Evolutionary conservation across 345 rosid genomes (phyloP), one percentile per base, ranked within the genome.

Genomic region (Citrus cavaleriei): DNA sequence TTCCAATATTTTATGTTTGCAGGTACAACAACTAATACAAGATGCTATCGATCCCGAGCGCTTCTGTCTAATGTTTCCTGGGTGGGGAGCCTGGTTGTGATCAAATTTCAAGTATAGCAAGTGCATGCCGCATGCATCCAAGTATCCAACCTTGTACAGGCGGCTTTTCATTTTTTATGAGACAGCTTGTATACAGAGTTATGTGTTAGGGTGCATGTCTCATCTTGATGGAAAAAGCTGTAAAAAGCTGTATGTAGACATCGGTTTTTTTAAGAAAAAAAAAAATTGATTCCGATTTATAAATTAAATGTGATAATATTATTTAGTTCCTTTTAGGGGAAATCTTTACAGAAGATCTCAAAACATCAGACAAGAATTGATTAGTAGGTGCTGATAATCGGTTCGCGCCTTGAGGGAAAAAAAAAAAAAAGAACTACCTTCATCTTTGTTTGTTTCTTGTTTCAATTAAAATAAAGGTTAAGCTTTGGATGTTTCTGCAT

Each of bases 31-130:
- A 87, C 92, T 94, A 28, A 93, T 96, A 82, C 98, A 94, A 87
- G 97, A 96, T 82, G 99, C 97, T 22, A 91, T 85, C 37, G 97
- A 93, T 79, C 81, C 93, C 0, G 98, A 96, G 83, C 93, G 98
- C 60, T 84, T 94, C 62, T 87, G 94, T 61, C 98, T 85, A 79
- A 85, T 96, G 98, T 96, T 90, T 87, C 88, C 97, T 62, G 98
- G 99, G 59, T 96, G 99, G 99, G 98, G 90, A 84, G 94, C 98
- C 74, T 94, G 98, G 98, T 76, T 94, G 90, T 91, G 83, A 87
- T 21, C 10, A 46, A 13, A 70, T 18, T 34, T 19, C 28, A 14
- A 4, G 7, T 22, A 28, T 22, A 25, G 10, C 30, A 3, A 40
- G 46, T 40, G 49, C 14, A 13, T 42, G 49, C 68, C 10, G 46